A percentile compares a stretch with the other conserved stretches of the same genome.
These are phyloP conservation scores for Boletus huronensis DNA, from an alignment of 768 basidiomycete species.

Conservation along the genomic window DNA sequence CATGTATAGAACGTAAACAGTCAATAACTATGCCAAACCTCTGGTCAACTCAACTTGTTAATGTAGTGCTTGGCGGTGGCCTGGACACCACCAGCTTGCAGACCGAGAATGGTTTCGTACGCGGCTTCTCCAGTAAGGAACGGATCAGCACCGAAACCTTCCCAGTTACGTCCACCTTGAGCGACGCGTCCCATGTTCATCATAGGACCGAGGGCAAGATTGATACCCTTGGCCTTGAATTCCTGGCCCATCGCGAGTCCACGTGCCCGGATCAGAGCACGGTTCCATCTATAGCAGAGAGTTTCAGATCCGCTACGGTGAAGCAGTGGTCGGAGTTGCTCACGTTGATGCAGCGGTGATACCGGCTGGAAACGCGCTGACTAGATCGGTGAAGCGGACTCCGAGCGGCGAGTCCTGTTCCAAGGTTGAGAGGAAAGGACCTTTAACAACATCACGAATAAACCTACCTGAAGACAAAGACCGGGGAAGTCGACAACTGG, in stretches of 20 bases:
- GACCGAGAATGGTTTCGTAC: slow-evolving; percentile 76
- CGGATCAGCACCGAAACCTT: slow-evolving; percentile 92
- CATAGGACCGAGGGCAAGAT: slow-evolving; percentile 77
- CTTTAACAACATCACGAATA: neutral
- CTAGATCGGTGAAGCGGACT: slow-evolving; percentile 69
- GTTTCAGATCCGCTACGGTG: neutral
- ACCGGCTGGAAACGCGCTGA: slow-evolving; percentile 80
- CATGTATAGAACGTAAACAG: neutral
- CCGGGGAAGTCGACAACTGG: slow-evolving; percentile 56
- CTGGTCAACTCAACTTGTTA: slow-evolving; percentile 51
- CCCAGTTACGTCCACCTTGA: slow-evolving; percentile 87
- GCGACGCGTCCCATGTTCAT: slow-evolving; percentile 84
- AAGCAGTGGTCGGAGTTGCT: slow-evolving; percentile 18
- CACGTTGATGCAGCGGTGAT: slow-evolving; percentile 81
- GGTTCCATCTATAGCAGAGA: slow-evolving; percentile 57
- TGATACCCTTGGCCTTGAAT: slow-evolving; percentile 78
- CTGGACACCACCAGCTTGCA: slow-evolving; percentile 80
- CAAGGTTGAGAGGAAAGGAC: neutral
- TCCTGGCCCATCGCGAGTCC: slow-evolving; percentile 81
- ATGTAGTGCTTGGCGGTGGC: slow-evolving; percentile 85
- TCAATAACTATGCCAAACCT: neutral
- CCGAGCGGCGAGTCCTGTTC: slow-evolving; percentile 72
- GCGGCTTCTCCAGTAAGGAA: slow-evolving; percentile 76
- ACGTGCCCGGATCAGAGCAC: slow-evolving; percentile 69
- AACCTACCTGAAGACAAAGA: slow-evolving; percentile 61